Evolutionary conservation across 2,329 filamentous ascomycete genomes (phyloP), one percentile per base, ranked within the genome.

Genomic region (Sporothrix sp.): DNA sequence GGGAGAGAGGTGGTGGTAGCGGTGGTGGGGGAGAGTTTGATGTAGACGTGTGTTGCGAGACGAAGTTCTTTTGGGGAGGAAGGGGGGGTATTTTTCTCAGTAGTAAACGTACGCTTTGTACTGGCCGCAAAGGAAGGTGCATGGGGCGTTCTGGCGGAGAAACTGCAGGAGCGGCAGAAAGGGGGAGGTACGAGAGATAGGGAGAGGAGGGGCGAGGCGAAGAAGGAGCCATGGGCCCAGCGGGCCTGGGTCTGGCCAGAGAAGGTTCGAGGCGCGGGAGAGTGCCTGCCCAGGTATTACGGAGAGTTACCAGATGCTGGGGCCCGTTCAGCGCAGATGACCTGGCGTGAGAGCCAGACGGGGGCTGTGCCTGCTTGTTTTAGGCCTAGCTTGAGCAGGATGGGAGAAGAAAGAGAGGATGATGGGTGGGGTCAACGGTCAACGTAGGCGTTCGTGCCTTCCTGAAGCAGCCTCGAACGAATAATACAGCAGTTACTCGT

Each of bases 241-340:
- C 32, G 48, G 30, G 36, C 36, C 37, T 30, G 13, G 16, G 23
- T 3, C 38, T 42, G 38, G 38, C 37, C 37, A 36, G 30, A 37
- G 50, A 52, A 52, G 51, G 45, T 52, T 52, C 51, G 51, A 49
- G 51, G 51, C 39, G 30, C 50, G 46, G 33, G 45, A 35, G 39
- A 38, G 28, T 37, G 36, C 14, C 42, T 27, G 43, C 44, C 50
- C 16, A 16, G 25, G n/a, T n/a, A 10, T 30, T 16, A 14, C 27
- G 20, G 20, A 27, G 13, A 33, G 20, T 25, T 23, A 16, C 18
- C 8, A 11, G 16, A n/a, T n/a, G n/a, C n/a, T n/a, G n/a, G n/a
- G n/a, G n/a, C n/a, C n/a, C n/a, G n/a, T n/a, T n/a, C n/a, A n/a
- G n/a, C n/a, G n/a, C n/a, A n/a, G n/a, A n/a, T n/a, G n/a, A n/a